A percentile compares a stretch with the other conserved stretches of the same genome.
phyloP scores from a whole-genome alignment of 257 asterid genomes.

The Cinchona pubescens region DNA sequence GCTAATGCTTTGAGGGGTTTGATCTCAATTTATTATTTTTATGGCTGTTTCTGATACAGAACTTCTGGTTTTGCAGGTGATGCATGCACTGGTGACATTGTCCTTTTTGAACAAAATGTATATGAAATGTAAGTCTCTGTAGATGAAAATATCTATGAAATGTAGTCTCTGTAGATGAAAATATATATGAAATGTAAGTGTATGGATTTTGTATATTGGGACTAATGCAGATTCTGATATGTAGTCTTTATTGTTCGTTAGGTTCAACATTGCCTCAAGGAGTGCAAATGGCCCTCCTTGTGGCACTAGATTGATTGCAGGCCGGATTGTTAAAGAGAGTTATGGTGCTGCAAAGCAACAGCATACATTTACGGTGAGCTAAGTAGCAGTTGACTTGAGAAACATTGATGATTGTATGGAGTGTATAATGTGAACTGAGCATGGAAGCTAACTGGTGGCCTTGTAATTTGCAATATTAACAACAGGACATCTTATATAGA shows the following conservation, averaged over 20 bases:
- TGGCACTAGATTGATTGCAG: constrained; percentile 73
- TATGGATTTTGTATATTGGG: not conserved
- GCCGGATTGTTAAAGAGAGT: constrained; percentile 87
- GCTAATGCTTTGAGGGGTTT: not conserved
- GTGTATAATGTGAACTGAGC: not conserved
- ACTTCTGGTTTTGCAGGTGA: constrained; percentile 57
- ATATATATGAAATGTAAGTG: not conserved
- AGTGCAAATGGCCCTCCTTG: constrained; percentile 69
- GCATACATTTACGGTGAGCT: constrained; percentile 80
- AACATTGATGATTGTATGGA: not conserved
- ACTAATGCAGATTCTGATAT: constrained; percentile 2
- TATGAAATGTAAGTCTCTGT: constrained; percentile 64
- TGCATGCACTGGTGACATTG: constrained; percentile 81
- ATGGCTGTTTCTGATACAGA: constrained; percentile 4
- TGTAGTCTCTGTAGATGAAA: too few species aligned
- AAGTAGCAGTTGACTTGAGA: not conserved
- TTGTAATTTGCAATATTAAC: not conserved
- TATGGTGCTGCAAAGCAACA: constrained; percentile 96
- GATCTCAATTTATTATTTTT: not conserved
- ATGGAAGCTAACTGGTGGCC: too few species aligned
- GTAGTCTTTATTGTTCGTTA: constrained; percentile 31
- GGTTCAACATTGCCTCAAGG: constrained; percentile 76
- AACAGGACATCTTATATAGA: not conserved
- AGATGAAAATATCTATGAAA: too few species aligned
- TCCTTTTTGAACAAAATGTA: constrained; percentile 83